These are phyloP conservation scores for Seiridium unicorne DNA, from an alignment of 2,329 filamentous ascomycete genomes.

Conservation along the genomic window DNA sequence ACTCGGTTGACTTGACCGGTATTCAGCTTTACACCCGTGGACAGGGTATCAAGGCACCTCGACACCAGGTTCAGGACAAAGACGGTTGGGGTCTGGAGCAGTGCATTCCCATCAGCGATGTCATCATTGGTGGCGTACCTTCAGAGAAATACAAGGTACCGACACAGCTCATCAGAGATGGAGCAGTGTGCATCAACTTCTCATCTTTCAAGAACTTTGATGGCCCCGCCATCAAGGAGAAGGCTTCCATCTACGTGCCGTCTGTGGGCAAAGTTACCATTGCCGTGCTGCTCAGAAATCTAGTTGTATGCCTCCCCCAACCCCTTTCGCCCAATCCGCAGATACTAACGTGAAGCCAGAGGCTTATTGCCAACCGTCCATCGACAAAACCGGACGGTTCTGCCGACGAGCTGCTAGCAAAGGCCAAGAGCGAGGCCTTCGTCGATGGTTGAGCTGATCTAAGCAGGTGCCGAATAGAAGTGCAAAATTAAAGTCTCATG, in stretches of 20 bases:
- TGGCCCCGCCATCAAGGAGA: slow-evolving; percentile 82
- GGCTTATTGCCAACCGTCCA: slow-evolving; percentile 50
- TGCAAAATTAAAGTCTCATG: not conserved
- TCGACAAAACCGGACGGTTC: slow-evolving; percentile 33
- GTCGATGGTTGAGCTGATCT: slow-evolving; percentile 21
- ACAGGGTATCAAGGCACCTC: slow-evolving; percentile 77
- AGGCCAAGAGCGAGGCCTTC: slow-evolving; percentile 30
- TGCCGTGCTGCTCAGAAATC: slow-evolving; percentile 82
- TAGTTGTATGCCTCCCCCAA: slow-evolving; percentile 66
- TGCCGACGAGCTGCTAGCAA: slow-evolving; percentile 24
- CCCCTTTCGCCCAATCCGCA: not conserved
- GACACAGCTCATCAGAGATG: slow-evolving; percentile 77
- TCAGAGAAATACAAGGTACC: slow-evolving; percentile 88
- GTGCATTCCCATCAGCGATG: slow-evolving; percentile 84
- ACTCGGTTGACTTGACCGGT: slow-evolving; percentile 89
- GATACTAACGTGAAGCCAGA: slow-evolving; percentile 29
- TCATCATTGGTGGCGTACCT: slow-evolving; percentile 91
- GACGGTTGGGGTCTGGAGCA: slow-evolving; percentile 77
- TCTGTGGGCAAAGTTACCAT: slow-evolving; percentile 98
- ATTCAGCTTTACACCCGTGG: slow-evolving; percentile 92
- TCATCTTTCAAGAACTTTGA: slow-evolving; percentile 94
- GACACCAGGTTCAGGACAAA: slow-evolving; percentile 85
- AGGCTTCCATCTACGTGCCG: slow-evolving; percentile 94
- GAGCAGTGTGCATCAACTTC: slow-evolving; percentile 98
- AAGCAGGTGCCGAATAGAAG: not conserved